Evolutionary conservation across 1,139 yeast genomes (phyloP), one percentile per base, ranked within the genome.

Genomic region (Petasospora rhodanensis): DNA sequence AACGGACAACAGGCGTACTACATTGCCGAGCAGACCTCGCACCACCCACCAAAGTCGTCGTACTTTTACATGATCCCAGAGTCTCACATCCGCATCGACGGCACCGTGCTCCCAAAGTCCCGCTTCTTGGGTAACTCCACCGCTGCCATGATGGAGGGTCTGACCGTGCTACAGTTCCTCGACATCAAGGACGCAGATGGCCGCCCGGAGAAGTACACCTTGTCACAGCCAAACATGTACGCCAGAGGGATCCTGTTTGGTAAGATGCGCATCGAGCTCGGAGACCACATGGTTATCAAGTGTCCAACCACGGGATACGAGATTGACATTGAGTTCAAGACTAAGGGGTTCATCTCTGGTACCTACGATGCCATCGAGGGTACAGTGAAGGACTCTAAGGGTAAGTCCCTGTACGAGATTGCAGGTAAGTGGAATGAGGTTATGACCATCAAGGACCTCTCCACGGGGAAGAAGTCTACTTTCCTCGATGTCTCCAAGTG

Each of bases 1-100:
- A 77, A 83, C 36, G 71, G 67, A 16, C 73, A 68, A 16, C 70
- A 73, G 30, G 95, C 96, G 1, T 89, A 71, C 53, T 93, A 89
- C 55, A 61, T 91, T 11, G 71, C 97, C 1, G 98, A 91, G 58
- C 98, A 91, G 58, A 86, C 96, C 0, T 84, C 95, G 15, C 98
- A 91, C 53, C 98, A 91, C 56, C 98, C 98, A n/a, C 98, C 98
- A 7, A 83, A 91, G 55, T 85, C 96, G 0, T 82, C 96, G 0
- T 91, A 91, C 59, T 91, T 89, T 52, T 91, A 85, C 58, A 64
- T 81, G 58, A 72, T 85, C 28, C 98, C 98, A 0, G 83, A 79
- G 39, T 73, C 72, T 43, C 75, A 76, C 47, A 84, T 91, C 38
- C 75, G 91, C 46, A 87, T 82, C 12, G 98, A 91, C 54, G 98